Percentiles rank a stretch among this genome's conserved stretches.
phyloP scores from a whole-genome alignment of 768 basidiomycete genomes.

The Mycena alexandri region DNA sequence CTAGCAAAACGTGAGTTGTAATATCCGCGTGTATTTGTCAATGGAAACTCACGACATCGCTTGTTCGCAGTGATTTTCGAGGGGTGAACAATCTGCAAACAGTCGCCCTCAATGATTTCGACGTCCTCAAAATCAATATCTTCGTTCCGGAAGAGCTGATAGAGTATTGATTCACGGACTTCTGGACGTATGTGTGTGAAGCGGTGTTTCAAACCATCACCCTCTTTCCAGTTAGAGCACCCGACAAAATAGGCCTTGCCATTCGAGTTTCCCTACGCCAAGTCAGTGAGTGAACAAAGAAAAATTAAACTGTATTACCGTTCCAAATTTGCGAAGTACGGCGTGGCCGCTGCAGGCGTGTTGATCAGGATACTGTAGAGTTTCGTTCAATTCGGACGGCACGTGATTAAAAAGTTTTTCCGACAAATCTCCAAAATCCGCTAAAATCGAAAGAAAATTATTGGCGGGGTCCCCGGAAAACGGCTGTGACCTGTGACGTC shows the following conservation, averaged over 20 bases:
- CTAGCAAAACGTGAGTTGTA: background rate
- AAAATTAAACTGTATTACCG: background rate
- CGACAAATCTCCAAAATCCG: too few relatives aligned
- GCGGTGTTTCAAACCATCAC: conserved; percentile 6
- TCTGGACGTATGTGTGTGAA: background rate
- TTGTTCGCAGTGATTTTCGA: background rate
- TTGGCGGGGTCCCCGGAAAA: too few relatives aligned
- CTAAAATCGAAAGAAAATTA: too few relatives aligned
- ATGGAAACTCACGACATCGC: background rate
- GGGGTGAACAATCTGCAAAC: background rate
- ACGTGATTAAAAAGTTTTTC: too few relatives aligned
- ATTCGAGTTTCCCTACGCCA: background rate
- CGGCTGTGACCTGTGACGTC: too few relatives aligned
- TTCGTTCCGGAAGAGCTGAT: background rate
- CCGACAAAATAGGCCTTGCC: conserved; percentile 2
- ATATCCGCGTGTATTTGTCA: background rate
- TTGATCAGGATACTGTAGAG: background rate
- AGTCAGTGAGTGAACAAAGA: background rate
- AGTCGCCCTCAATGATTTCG: background rate
- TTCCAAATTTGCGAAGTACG: background rate
- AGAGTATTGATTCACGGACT: conserved; percentile 1
- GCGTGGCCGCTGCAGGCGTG: background rate
- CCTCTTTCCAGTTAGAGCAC: background rate
- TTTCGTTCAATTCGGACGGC: too few relatives aligned
- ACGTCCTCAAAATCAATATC: background rate